A percentile compares a stretch with the other conserved stretches of the same genome.
Conservation (phyloP, 2,329 filamentous ascomycete species). For the Rachicladosporium sp. region DNA sequence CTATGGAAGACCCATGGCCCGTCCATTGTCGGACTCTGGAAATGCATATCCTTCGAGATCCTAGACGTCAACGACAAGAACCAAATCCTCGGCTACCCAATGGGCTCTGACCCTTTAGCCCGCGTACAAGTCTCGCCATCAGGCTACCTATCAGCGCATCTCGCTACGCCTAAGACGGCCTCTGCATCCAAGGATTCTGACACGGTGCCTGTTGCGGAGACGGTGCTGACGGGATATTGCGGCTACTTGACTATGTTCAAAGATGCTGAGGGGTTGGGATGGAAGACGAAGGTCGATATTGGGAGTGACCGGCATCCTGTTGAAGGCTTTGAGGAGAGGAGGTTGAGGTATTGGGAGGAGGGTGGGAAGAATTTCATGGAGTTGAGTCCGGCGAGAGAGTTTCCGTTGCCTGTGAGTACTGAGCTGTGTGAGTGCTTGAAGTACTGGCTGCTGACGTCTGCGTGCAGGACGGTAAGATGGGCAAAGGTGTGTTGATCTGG, state of each 20-base stretch:
- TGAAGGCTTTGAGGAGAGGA: conserved; percentile 14
- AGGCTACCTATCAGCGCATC: conserved; percentile 15
- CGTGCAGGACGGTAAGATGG: too few relatives aligned
- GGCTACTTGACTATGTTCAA: conserved; percentile 14
- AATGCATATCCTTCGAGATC: conserved; percentile 14
- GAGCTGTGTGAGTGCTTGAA: too few relatives aligned
- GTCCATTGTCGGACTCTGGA: conserved; percentile 14
- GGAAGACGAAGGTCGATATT: conserved; percentile 16
- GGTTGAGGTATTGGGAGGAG: conserved; percentile 10
- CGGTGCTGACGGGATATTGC: conserved; percentile 16
- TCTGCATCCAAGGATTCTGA: conserved; percentile 8
- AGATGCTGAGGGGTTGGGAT: conserved; percentile 12
- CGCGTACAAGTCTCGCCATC: conserved; percentile 12
- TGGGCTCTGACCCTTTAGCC: conserved; percentile 14
- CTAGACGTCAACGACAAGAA: conserved; percentile 8
- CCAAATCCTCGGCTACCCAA: conserved; percentile 13
- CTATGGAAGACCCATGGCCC: conserved; percentile 13
- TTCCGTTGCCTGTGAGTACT: conserved; percentile 9
- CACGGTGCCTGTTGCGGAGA: too few relatives aligned
- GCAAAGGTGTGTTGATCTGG: too few relatives aligned
- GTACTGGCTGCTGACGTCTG: too few relatives aligned
- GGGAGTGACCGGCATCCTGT: conserved; percentile 11
- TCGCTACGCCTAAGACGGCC: conserved; percentile 5
- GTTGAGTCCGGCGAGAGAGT: conserved; percentile 13
- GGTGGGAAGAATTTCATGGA: conserved; percentile 13